Evolutionary conservation across 2,329 filamentous ascomycete species (phyloP).

Genomic region (Daldinia sp.): DNA sequence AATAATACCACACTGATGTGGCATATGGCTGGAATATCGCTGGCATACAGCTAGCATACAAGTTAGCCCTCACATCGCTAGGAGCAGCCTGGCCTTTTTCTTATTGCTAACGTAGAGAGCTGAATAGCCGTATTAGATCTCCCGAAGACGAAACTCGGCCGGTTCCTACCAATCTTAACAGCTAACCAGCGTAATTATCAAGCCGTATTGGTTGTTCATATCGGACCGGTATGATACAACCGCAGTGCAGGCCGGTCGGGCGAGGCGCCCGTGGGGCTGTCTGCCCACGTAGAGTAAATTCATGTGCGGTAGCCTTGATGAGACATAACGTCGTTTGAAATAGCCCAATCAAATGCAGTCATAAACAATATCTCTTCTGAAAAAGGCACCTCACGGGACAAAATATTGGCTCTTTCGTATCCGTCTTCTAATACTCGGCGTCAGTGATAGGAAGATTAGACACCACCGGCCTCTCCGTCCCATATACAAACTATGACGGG

Average conservation of each 20-base stretch:
- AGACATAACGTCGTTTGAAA: slow-evolving; percentile 25
- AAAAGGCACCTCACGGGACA: slow-evolving; percentile 12
- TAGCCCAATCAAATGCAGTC: slow-evolving; percentile 24
- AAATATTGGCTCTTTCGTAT: slow-evolving; percentile 21
- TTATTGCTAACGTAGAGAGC: slow-evolving; percentile 13
- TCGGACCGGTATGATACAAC: slow-evolving; percentile 39
- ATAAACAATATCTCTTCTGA: slow-evolving; percentile 13
- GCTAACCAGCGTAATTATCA: slow-evolving; percentile 33
- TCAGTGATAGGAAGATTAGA: slow-evolving; percentile 15
- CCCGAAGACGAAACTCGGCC: slow-evolving; percentile 32
- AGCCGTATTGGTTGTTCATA: slow-evolving; percentile 31
- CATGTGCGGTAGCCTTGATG: slow-evolving; percentile 26
- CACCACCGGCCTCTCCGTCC: slow-evolving; percentile 17
- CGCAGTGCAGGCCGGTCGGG: slow-evolving; percentile 24
- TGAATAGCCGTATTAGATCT: slow-evolving; percentile 24
- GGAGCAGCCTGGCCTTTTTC: slow-evolving; percentile 19
- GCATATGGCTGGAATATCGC: slow-evolving; percentile 12
- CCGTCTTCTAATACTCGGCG: slow-evolving; percentile 17
- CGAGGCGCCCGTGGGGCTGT: slow-evolving; percentile 31
- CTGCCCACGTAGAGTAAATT: slow-evolving; percentile 16
- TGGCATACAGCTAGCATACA: slow-evolving; percentile 17
- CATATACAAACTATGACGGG: slow-evolving; percentile 36
- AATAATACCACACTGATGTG: slow-evolving; percentile 27
- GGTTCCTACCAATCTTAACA: slow-evolving; percentile 17
- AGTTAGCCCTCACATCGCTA: slow-evolving; percentile 1